Conservation (phyloP, 2,329 filamentous ascomycete species). For the Colletotrichum paranaense region DNA sequence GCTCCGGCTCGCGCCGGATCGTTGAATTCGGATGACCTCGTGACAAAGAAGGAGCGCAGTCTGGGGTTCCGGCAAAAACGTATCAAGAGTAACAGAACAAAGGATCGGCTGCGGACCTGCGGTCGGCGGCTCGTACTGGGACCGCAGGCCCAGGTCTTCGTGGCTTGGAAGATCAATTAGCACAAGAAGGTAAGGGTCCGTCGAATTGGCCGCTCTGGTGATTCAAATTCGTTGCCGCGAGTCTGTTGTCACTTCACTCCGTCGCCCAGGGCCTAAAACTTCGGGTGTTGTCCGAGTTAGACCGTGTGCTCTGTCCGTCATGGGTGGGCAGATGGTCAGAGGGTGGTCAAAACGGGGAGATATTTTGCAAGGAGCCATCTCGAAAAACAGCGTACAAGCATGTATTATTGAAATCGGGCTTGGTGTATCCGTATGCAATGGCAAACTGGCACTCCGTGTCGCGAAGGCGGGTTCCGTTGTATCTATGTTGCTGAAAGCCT, state of each 20-base stretch:
- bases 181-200: neutral
- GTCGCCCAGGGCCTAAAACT: neutral
- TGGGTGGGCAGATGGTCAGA: neutral
- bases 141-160: neutral
- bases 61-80: neutral
- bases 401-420: neutral
- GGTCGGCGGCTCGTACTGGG: neutral
- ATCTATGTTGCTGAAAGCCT: neutral
- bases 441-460: neutral
- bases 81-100: conserved; percentile 19
- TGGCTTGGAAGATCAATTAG: neutral
- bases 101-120: conserved; percentile 3
- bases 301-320: neutral
- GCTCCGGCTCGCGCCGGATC: conserved; percentile 20
- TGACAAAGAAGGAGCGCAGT: conserved; percentile 25
- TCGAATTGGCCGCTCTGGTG: neutral
- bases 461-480: neutral
- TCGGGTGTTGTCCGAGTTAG: neutral
- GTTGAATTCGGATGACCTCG: conserved; percentile 20
- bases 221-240: neutral
- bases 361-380: neutral
- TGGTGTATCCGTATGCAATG: neutral
- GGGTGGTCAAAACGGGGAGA: neutral
- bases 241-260: neutral
- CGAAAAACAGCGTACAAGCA: neutral